Conservation (phyloP, 805 yeast genomes). For the Pichia cabralensis region DNA sequence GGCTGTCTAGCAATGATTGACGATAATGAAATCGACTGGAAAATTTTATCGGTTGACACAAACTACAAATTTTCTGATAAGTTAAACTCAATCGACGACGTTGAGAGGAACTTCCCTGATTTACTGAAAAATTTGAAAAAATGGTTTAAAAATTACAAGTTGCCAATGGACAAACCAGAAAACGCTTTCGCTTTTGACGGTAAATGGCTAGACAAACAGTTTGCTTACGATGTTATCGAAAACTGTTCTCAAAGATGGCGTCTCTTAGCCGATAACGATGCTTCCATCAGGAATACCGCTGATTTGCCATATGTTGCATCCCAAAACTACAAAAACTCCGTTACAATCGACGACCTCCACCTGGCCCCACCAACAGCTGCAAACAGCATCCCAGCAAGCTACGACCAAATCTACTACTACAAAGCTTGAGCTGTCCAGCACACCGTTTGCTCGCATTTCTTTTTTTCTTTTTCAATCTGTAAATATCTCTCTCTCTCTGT, state of each 20-base stretch:
- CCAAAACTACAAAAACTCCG: too few species aligned
- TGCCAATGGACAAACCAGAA: constrained; percentile 71
- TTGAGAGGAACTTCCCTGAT: constrained; percentile 60
- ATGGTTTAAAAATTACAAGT: constrained; percentile 81
- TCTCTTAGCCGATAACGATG: constrained; percentile 37
- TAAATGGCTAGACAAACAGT: constrained; percentile 30
- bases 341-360: too few species aligned
- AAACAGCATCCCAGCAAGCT: too few species aligned
- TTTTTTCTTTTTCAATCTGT: too few species aligned
- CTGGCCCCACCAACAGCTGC: too few species aligned
- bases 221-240: constrained; percentile 49
- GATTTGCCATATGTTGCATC: too few species aligned
- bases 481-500: too few species aligned
- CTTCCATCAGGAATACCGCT: too few species aligned
- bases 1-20: constrained; percentile 75
- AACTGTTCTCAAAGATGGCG: constrained; percentile 69
- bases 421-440: too few species aligned
- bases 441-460: too few species aligned
- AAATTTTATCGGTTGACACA: constrained; percentile 60
- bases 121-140: constrained; percentile 54
- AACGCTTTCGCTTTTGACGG: constrained; percentile 72
- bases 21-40: constrained; percentile 98
- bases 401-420: too few species aligned
- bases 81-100: constrained; percentile 57
- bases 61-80: constrained; percentile 55